Percentiles rank a stretch among this genome's conserved stretches.
phyloP scores from a whole-genome alignment of 2,329 filamentous ascomycete genomes.

The Curvularia spicifera region DNA sequence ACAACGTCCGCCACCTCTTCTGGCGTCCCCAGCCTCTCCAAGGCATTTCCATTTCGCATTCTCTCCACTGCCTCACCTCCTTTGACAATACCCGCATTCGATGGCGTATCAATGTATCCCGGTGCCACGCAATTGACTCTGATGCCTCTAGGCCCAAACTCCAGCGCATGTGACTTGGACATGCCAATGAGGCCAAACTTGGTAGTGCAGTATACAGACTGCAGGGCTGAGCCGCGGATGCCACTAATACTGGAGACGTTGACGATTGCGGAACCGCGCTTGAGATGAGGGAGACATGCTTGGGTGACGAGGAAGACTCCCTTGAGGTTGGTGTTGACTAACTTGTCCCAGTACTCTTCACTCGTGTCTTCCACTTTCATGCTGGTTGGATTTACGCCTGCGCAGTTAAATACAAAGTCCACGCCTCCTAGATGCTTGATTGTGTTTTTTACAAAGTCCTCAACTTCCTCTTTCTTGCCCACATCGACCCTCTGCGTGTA shows the following conservation, averaged over 20 bases:
- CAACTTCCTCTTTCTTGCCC: constrained; percentile 52
- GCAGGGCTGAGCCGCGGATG: constrained; percentile 32
- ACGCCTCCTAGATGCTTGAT: constrained; percentile 46
- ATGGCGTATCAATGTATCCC: constrained; percentile 57
- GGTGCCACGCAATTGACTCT: constrained; percentile 42
- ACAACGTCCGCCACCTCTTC: constrained; percentile 60
- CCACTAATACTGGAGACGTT: constrained; percentile 41
- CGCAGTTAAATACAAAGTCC: constrained; percentile 55
- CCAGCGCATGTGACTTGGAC: constrained; percentile 42
- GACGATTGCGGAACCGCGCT: constrained; percentile 30
- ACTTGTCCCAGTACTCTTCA: constrained; percentile 57
- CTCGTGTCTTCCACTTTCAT: constrained; percentile 50
- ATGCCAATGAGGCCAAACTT: constrained; percentile 48
- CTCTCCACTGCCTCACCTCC: constrained; percentile 54
- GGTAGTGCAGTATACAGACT: constrained; percentile 45
- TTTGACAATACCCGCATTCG: constrained; percentile 58
- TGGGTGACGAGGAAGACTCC: constrained; percentile 56
- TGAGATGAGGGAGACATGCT: constrained; percentile 49
- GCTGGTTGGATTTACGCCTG: constrained; percentile 57
- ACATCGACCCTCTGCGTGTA: constrained; percentile 55
- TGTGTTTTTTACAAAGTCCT: constrained; percentile 49
- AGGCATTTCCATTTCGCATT: constrained; percentile 50
- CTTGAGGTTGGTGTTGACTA: constrained; percentile 56
- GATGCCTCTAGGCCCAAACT: constrained; percentile 41
- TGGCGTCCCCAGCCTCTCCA: constrained; percentile 53